These are phyloP conservation scores for Torulaspora microellipsoides DNA, from an alignment of 805 yeast genomes.

Conservation along the genomic window DNA sequence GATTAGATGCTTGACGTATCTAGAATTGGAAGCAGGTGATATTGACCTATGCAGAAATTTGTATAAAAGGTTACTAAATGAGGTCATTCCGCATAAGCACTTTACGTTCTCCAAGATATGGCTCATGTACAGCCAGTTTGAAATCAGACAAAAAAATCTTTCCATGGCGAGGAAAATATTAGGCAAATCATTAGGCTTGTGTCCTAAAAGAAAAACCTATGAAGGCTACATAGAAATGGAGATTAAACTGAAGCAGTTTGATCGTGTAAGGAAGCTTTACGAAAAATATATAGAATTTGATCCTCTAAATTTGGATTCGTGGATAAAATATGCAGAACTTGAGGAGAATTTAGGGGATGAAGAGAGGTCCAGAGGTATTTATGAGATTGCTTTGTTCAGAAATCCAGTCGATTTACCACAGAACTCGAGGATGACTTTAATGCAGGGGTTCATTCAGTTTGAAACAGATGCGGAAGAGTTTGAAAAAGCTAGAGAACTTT, in stretches of 20 bases:
- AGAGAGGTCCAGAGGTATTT: slow-evolving; percentile 63
- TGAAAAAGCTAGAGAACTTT: slow-evolving; percentile 49
- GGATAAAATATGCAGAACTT: slow-evolving; percentile 64
- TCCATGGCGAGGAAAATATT: slow-evolving; percentile 57
- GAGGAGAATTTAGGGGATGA: slow-evolving; percentile 66
- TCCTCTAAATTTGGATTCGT: slow-evolving; percentile 32
- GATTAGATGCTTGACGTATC: slow-evolving; percentile 59
- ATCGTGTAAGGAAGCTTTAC: slow-evolving; percentile 68
- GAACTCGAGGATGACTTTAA: slow-evolving; percentile 25
- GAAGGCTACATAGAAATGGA: slow-evolving; percentile 66
- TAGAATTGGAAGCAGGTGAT: slow-evolving; percentile 48
- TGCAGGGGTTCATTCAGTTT: slow-evolving; percentile 47
- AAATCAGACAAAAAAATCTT: slow-evolving; percentile 55
- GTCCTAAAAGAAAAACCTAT: slow-evolving; percentile 57
- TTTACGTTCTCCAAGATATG: slow-evolving; percentile 73
- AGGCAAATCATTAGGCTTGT: slow-evolving; percentile 67
- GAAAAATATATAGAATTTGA: slow-evolving; percentile 46
- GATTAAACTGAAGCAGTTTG: slow-evolving; percentile 66
- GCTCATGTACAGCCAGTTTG: slow-evolving; percentile 68
- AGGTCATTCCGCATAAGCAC: slow-evolving; percentile 48
- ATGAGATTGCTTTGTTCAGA: slow-evolving; percentile 41
- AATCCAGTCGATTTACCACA: slow-evolving; percentile 22
- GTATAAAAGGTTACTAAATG: slow-evolving; percentile 46
- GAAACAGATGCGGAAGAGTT: slow-evolving; percentile 59
- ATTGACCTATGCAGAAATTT: slow-evolving; percentile 43